These are phyloP conservation scores for Rhizopogon rudus DNA, from an alignment of 768 basidiomycete species.

Conservation along the genomic window DNA sequence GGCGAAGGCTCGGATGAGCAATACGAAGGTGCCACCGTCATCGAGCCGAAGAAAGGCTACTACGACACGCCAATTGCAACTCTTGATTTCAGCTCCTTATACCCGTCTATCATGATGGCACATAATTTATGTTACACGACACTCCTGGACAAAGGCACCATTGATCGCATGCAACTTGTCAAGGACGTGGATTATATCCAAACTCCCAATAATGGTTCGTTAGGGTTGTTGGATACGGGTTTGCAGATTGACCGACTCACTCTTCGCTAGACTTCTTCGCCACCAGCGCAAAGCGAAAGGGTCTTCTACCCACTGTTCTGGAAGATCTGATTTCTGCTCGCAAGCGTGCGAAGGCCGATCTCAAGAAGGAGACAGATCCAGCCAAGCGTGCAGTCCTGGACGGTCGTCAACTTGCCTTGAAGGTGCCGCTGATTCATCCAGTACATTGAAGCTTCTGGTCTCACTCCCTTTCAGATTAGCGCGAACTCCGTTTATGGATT, in stretches of 20 bases:
- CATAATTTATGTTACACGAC: conserved; percentile 99
- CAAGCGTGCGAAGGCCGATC: conserved; percentile 91
- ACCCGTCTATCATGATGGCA: conserved; percentile 99
- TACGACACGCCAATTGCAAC: conserved; percentile 97
- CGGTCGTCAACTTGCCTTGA: conserved; percentile 93
- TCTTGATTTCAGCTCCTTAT: conserved; percentile 96
- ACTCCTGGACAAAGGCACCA: conserved; percentile 73
- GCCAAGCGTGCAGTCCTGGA: conserved; percentile 97
- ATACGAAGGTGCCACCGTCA: conserved; percentile 98
- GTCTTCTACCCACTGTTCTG: conserved; percentile 84
- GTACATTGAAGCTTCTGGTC: background rate
- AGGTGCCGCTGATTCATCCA: conserved; percentile 41
- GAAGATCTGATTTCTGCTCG: conserved; percentile 92
- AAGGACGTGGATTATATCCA: conserved; percentile 90
- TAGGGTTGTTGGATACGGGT: background rate
- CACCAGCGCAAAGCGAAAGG: conserved; percentile 69
- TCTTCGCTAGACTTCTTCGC: conserved; percentile 73
- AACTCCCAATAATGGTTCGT: conserved; percentile 90
- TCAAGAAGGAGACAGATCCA: conserved; percentile 96
- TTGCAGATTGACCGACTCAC: background rate
- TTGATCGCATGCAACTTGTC: conserved; percentile 71
- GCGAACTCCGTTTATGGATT: conserved; percentile 99
- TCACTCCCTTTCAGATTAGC: conserved; percentile 67
- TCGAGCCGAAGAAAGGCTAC: conserved; percentile 94
- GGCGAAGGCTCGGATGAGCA: conserved; percentile 92